These are phyloP conservation scores for Ganoderma boninense DNA, from an alignment of 1,284 basidiomycete species.

Conservation along the genomic window DNA sequence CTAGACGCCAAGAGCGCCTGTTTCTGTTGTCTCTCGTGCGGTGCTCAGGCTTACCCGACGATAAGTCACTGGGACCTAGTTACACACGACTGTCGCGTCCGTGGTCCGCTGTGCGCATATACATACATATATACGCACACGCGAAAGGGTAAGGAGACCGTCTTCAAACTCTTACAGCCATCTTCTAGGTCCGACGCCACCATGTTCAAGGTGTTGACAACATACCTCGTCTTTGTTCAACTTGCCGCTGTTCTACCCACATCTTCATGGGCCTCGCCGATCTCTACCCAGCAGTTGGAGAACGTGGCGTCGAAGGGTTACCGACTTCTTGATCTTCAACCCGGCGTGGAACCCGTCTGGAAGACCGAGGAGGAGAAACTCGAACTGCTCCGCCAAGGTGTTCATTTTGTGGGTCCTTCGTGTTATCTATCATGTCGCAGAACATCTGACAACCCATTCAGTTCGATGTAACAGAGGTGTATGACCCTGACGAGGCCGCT, in stretches of 20 bases:
- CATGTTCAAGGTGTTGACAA: background rate
- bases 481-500: constrained; percentile 53
- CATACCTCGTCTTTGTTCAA: constrained; percentile 6
- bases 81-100: background rate
- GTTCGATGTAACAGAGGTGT: constrained; percentile 60
- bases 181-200: too few species aligned
- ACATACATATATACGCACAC: background rate
- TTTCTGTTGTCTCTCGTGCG: background rate
- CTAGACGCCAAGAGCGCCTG: background rate
- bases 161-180: background rate
- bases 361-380: constrained; percentile 45
- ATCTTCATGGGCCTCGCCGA: constrained; percentile 17
- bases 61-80: background rate
- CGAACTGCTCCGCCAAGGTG: constrained; percentile 20
- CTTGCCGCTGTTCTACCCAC: constrained; percentile 10
- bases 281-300: constrained; percentile 41
- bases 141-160: background rate
- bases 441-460: background rate
- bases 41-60: background rate
- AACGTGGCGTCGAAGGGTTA: constrained; percentile 49
- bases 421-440: background rate
- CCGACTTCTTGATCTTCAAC: constrained; percentile 57
- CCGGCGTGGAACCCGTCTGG: constrained; percentile 56
- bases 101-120: background rate
- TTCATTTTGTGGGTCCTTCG: constrained; percentile 22